phyloP scores from a whole-genome alignment of 345 rosid species.

The Eutrema yunnanense region DNA sequence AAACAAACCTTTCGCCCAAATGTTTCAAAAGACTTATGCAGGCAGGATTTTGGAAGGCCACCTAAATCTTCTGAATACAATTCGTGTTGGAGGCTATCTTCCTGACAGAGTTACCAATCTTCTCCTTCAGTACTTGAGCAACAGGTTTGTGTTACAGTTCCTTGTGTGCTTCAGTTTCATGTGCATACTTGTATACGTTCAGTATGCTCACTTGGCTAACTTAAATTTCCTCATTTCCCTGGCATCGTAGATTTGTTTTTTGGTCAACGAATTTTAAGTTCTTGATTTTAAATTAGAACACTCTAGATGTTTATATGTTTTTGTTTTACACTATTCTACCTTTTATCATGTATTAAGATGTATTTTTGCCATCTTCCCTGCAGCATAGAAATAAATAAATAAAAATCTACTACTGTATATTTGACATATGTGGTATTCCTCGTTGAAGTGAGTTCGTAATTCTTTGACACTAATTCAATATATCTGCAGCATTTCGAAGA shows the following conservation, averaged over 20 bases:
- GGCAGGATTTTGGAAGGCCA: slow-evolving; percentile 94
- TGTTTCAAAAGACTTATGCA: slow-evolving; percentile 89
- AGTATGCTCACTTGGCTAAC: slow-evolving; percentile 1
- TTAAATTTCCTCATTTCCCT: background rate
- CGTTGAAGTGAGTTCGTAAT: background rate
- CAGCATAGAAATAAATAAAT: background rate
- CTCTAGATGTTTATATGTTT: background rate
- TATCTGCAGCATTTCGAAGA: slow-evolving; percentile 75
- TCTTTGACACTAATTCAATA: background rate
- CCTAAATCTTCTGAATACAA: slow-evolving; percentile 67
- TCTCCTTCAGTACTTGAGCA: slow-evolving; percentile 90
- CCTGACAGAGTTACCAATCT: slow-evolving; percentile 97
- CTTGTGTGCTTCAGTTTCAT: slow-evolving; percentile 3
- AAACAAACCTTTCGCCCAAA: slow-evolving; percentile 77
- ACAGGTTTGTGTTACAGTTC: slow-evolving; percentile 52
- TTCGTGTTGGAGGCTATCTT: slow-evolving; percentile 85
- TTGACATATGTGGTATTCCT: background rate
- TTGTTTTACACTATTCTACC: background rate
- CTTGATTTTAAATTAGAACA: background rate
- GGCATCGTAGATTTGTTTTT: background rate
- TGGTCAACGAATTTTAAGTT: background rate
- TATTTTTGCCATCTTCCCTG: background rate
- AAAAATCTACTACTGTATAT: background rate
- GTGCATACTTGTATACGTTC: background rate
- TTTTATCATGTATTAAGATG: background rate